Evolutionary conservation across 345 rosid species (phyloP), one percentile per base, ranked within the genome.

Genomic region (Trapa bicornis): DNA sequence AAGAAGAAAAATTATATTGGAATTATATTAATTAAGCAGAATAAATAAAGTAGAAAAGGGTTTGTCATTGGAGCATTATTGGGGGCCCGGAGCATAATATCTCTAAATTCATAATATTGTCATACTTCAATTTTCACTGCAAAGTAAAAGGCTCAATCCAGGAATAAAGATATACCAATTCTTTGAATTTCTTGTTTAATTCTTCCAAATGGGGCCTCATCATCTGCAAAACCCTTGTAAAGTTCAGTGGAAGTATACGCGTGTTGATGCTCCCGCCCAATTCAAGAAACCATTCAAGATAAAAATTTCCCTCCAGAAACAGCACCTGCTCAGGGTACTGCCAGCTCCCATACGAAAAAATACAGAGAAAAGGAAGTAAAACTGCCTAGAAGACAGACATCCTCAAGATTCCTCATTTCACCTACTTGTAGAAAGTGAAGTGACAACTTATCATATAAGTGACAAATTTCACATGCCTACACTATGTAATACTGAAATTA

Each of bases 161-260:
- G 39, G 17, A 61, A 53, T 39, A 11, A 66, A n/a, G 2, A 13
- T 50, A 68, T 74, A 82, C 85, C 76, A 73, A 73, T 60, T 13
- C 66, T 67, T 71, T 68, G 75, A 82, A 69, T 71, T 67, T 78
- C 67, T 37, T 68, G 58, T 76, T 75, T 71, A 79, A 43, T 67
- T 77, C 75, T 75, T 82, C 85, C 29, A 82, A 43, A 11, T 69
- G 81, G 33, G 83, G 83, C 72, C 83, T 79, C 77, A 82, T 66
- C 72, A 75, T 29, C 85, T 82, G 75, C 70, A 71, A 13, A 43
- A 70, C 47, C 63, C 48, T 41, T 14, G 48, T 12, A 47, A n/a
- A 13, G 61, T 1, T 47, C 32, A 35, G 29, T 62, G 38, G 12
- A 68, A 60, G 15, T 29, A 61, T 43, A 32, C 16, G 29, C 45